A percentile compares a stretch with the other conserved stretches of the same genome.
phyloP scores from a whole-genome alignment of 257 asterid species.

The Solanum stenotomum region DNA sequence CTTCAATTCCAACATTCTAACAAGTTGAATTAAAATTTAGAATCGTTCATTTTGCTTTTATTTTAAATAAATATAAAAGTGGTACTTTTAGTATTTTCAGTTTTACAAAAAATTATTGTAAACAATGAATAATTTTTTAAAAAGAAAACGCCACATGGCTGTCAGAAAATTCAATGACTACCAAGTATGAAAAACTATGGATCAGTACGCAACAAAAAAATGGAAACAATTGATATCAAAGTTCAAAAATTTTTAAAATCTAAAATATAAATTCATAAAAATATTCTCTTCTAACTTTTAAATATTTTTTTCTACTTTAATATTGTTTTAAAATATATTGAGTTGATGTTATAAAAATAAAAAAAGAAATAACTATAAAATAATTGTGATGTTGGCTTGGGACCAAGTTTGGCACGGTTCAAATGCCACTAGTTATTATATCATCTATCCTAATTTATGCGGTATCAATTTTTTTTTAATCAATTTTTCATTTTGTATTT shows the following conservation, averaged over 20 bases:
- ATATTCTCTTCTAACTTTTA: background rate
- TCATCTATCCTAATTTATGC: background rate
- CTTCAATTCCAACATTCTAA: background rate
- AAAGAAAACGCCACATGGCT: background rate
- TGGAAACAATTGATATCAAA: no score
- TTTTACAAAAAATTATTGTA: no score
- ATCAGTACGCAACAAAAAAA: background rate
- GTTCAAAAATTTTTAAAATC: no score
- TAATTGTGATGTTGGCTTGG: background rate
- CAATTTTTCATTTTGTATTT: no score
- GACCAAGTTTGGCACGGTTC: background rate
- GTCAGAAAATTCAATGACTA: background rate
- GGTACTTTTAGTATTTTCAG: background rate
- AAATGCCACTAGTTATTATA: background rate
- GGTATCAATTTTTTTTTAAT: rapidly evolving
- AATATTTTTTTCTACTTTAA: background rate
- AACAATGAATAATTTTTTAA: background rate
- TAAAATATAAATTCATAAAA: no score
- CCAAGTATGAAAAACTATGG: background rate
- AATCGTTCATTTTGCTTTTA: background rate
- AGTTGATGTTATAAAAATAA: background rate
- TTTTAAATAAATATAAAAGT: background rate
- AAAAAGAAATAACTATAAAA: no score
- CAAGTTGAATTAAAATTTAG: no score
- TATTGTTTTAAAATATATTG: background rate